phyloP scores from a whole-genome alignment of 805 yeast genomes.

The Saccharomycopsis fermentans region DNA sequence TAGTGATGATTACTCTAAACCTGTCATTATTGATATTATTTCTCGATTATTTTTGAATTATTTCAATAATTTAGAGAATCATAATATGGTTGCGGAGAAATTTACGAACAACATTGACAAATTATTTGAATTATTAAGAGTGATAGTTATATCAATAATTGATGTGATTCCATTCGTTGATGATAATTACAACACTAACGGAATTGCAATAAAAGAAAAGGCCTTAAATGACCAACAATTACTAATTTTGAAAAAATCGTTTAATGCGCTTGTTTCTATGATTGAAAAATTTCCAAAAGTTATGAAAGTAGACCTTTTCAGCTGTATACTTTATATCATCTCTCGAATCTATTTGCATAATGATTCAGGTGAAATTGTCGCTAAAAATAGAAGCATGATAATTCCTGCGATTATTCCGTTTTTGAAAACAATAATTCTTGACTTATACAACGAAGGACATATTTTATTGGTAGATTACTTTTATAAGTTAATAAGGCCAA shows the following conservation, averaged over 20 bases:
- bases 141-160: constrained; percentile 54
- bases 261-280: constrained; percentile 50
- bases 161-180: constrained; percentile 50
- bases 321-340: constrained; percentile 57
- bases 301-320: constrained; percentile 58
- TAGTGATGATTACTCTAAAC: constrained; percentile 40
- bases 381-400: constrained; percentile 27
- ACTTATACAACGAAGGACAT: constrained; percentile 24
- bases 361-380: background rate
- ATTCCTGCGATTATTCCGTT: constrained; percentile 44
- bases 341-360: constrained; percentile 43
- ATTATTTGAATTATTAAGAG: constrained; percentile 68
- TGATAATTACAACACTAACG: constrained; percentile 30
- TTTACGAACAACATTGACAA: constrained; percentile 58
- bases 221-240: constrained; percentile 26
- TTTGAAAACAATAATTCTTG: constrained; percentile 35
- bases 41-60: constrained; percentile 42
- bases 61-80: constrained; percentile 23
- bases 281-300: constrained; percentile 54
- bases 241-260: constrained; percentile 37
- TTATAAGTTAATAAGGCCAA: constrained; percentile 28
- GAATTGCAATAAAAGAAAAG: background rate
- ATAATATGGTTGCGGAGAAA: constrained; percentile 27
- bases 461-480: constrained; percentile 27
- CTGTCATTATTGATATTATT: constrained; percentile 44